Evolutionary conservation across 2,329 filamentous ascomycete species (phyloP).

Genomic region (Beauveria scarabaeidicola): DNA sequence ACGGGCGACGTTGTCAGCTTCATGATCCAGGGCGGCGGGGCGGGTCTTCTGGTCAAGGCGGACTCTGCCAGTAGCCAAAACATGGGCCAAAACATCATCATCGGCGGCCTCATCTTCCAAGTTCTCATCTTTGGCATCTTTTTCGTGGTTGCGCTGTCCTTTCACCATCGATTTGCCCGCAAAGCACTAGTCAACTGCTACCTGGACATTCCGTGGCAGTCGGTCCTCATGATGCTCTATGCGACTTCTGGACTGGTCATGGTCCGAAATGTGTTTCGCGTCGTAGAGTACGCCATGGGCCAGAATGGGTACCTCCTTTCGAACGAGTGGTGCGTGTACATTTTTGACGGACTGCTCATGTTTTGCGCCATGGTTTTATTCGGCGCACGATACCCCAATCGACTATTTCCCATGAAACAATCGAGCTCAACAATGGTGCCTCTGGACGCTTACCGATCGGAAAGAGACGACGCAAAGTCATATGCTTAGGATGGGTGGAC

Average conservation of each 20-base stretch:
- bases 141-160: conserved; percentile 33
- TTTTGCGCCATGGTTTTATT: conserved; percentile 18
- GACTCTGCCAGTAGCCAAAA: conserved; percentile 19
- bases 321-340: conserved; percentile 31
- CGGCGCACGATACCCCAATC: conserved; percentile 16
- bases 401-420: not conserved
- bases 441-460: not conserved
- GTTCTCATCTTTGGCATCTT: conserved; percentile 46
- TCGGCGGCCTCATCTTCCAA: conserved; percentile 47
- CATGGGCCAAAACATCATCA: conserved; percentile 37
- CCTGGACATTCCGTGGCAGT: conserved; percentile 23
- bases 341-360: conserved; percentile 35
- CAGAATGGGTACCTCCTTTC: conserved; percentile 27
- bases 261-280: conserved; percentile 33
- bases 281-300: conserved; percentile 38
- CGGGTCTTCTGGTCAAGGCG: conserved; percentile 19
- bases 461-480: not conserved
- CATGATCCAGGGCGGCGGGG: conserved; percentile 22
- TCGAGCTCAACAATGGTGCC: not conserved
- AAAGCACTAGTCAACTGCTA: not conserved
- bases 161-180: conserved; percentile 26
- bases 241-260: conserved; percentile 29
- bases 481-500: not conserved
- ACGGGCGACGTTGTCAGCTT: conserved; percentile 23
- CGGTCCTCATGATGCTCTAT: conserved; percentile 28